Evolutionary conservation across 2,329 filamentous ascomycete genomes (phyloP).

Genomic region (Fusarium mundagurra): DNA sequence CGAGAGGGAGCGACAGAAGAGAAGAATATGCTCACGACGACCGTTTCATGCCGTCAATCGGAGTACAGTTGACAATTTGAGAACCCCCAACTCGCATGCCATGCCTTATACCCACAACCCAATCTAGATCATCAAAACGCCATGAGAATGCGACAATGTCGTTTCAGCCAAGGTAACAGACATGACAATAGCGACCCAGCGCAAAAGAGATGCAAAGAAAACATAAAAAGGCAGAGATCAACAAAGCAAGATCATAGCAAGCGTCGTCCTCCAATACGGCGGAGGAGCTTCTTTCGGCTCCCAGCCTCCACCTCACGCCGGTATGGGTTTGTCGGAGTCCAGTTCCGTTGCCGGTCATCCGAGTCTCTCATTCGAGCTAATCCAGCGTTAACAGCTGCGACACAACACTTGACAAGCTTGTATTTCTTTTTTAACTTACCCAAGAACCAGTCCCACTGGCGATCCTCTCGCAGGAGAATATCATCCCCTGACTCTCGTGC

Average conservation of each 20-base stretch:
- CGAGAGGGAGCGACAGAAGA: constrained; percentile 31
- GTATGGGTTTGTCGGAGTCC: constrained; percentile 48
- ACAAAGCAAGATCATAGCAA: constrained; percentile 33
- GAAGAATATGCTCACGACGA: constrained; percentile 16
- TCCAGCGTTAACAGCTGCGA: constrained; percentile 17
- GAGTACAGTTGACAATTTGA: constrained; percentile 17
- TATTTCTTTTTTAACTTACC: constrained; percentile 52
- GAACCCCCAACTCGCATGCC: constrained; percentile 14
- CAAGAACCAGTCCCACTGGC: constrained; percentile 69
- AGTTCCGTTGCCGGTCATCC: constrained; percentile 62
- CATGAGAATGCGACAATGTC: constrained; percentile 42
- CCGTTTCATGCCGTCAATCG: constrained; percentile 14
- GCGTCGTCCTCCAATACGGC: constrained; percentile 51
- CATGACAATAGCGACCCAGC: constrained; percentile 36
- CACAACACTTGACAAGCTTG: not conserved
- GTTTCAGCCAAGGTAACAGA: constrained; percentile 33
- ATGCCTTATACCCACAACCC: constrained; percentile 23
- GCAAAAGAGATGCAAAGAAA: constrained; percentile 8
- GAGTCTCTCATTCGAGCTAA: constrained; percentile 61
- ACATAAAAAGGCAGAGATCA: not conserved
- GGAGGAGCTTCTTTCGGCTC: constrained; percentile 52
- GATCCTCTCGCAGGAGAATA: constrained; percentile 65
- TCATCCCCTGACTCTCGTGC: constrained; percentile 65
- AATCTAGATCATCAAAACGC: constrained; percentile 43
- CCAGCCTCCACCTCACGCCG: constrained; percentile 48